Evolutionary conservation across 2,329 filamentous ascomycete genomes (phyloP).

Genomic region (Moelleriella libera): DNA sequence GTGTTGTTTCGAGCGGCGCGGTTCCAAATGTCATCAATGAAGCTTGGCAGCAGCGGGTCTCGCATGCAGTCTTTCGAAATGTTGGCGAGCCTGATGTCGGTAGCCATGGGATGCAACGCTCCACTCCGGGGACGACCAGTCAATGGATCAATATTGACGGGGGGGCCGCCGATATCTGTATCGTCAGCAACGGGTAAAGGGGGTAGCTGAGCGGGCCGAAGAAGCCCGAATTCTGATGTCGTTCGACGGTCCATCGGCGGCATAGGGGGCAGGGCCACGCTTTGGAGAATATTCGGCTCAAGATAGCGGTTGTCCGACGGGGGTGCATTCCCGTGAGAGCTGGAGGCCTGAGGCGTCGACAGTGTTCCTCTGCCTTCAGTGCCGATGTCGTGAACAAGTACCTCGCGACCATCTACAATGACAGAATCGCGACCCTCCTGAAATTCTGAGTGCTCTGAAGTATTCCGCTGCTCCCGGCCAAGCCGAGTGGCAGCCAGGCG

Average conservation of each 20-base stretch:
- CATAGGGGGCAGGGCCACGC: slow-evolving; percentile 42
- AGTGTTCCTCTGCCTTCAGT: slow-evolving; percentile 50
- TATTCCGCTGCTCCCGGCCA: slow-evolving; percentile 62
- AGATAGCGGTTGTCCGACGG: slow-evolving; percentile 16
- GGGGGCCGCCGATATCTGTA: slow-evolving; percentile 67
- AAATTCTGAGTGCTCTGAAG: slow-evolving; percentile 43
- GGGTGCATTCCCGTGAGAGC: slow-evolving; percentile 9
- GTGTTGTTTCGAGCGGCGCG: slow-evolving; percentile 87
- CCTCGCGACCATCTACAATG: slow-evolving; percentile 54
- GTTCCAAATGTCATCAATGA: slow-evolving; percentile 82
- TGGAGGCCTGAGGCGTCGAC: slow-evolving; percentile 21
- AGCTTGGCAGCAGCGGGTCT: slow-evolving; percentile 69
- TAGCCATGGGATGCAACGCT: slow-evolving; percentile 36
- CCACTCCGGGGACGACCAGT: slow-evolving; percentile 31
- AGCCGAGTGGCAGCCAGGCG: slow-evolving; percentile 65
- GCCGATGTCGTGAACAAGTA: slow-evolving; percentile 50
- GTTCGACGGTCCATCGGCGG: slow-evolving; percentile 42
- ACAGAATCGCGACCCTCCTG: slow-evolving; percentile 58
- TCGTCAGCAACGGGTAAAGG: slow-evolving; percentile 59
- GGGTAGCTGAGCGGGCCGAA: slow-evolving; percentile 55
- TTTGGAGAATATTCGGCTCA: slow-evolving; percentile 19
- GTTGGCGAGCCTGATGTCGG: slow-evolving; percentile 58
- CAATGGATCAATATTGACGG: slow-evolving; percentile 37
- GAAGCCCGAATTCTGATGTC: slow-evolving; percentile 54
- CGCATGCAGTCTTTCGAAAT: slow-evolving; percentile 88